Evolutionary conservation across 2,329 filamentous ascomycete genomes (phyloP), one percentile per base, ranked within the genome.

Genomic region (Talaromyces amestolkiae): DNA sequence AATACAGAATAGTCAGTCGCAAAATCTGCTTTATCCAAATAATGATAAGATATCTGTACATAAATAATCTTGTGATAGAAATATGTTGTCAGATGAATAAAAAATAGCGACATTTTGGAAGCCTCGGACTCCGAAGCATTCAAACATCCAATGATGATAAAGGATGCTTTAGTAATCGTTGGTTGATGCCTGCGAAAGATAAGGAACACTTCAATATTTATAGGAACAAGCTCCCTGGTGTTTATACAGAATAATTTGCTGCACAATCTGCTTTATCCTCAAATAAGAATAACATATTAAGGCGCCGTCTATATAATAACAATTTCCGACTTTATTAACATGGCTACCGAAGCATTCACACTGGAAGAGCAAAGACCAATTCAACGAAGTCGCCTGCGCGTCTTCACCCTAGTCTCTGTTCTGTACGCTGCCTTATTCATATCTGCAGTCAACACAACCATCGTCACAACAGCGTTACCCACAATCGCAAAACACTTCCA

Each of bases 381-480:
- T 3, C 47, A 27, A 31, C n/a, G 61, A 56, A 45, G 61, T 17
- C 41, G 17, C 5, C 49, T 63, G 35, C 61, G 51, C 15, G 17
- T 58, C 49, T 43, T 63, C 35, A n/a, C 39, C 1, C 66, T 61
- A 41, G 63, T 68, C 43, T 53, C 58, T 31, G 61, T 66, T 19
- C 65, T 69, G 22, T 68, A 65, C 45, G 31, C 68, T n/a, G 62
- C 67, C 10, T 45, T 68, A 24, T 70, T 70, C 45, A 58, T 72
- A 31, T 61, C 69, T 8, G 70, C 71, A 4, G 63, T 73, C 17
- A 70, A 73, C 54, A 54, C 66, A 35, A 54, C 69, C 3, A 78
- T 76, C 56, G 71, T 76, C 27, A 75, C 75, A 3, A 77, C 76
- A 10, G 74, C 76, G 13, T 62, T 79, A 19, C 74, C 78, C n/a